Evolutionary conservation across 176 grass and related monocot genomes (phyloP).

Genomic region (Zoysia japonica): DNA sequence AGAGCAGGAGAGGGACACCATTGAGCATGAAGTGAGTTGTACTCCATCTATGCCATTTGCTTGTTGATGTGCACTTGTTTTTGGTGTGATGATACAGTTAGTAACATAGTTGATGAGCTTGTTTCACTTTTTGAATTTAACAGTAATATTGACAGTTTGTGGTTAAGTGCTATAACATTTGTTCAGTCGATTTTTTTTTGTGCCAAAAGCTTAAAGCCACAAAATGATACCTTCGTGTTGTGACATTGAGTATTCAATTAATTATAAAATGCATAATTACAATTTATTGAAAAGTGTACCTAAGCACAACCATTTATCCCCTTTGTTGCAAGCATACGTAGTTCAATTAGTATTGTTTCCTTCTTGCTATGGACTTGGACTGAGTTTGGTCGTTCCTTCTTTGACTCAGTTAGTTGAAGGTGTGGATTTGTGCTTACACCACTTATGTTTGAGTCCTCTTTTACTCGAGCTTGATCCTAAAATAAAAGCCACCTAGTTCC

Average conservation of each 20-base stretch:
- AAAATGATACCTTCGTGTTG: slow-evolving; percentile 12
- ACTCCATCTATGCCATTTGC: not conserved
- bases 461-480: not conserved
- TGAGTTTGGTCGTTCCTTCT: not conserved
- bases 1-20: slow-evolving; percentile 91
- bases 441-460: not conserved
- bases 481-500: not conserved
- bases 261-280: not conserved
- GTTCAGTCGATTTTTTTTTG: not conserved
- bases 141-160: not conserved
- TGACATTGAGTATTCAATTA: slow-evolving; percentile 4
- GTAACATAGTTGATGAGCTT: not conserved
- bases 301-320: not conserved
- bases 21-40: slow-evolving; percentile 95
- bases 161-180: not conserved
- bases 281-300: slow-evolving; percentile 8
- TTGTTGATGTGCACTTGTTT: slow-evolving; percentile 6
- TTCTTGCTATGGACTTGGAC: not conserved
- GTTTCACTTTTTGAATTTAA: not conserved
- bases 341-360: not conserved
- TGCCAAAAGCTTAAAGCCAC: not conserved
- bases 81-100: not conserved
- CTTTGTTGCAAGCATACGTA: not conserved
- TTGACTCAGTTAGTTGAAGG: not conserved
- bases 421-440: not conserved